These are phyloP conservation scores for Talaromyces piceae DNA, from an alignment of 2,329 filamentous ascomycete species.

Conservation along the genomic window DNA sequence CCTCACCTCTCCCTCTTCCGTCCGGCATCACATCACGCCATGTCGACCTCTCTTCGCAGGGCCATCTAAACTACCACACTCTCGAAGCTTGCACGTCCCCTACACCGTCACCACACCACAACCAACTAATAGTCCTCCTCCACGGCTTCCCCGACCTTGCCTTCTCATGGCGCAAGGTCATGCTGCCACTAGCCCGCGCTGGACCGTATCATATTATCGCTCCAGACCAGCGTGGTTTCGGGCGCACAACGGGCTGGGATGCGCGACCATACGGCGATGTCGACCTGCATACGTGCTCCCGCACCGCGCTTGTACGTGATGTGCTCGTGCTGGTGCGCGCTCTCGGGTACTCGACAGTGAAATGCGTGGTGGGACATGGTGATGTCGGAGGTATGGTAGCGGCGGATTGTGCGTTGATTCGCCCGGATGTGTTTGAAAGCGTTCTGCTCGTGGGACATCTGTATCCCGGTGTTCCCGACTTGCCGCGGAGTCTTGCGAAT, in stretches of 20 bases:
- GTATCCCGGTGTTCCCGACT: slow-evolving; percentile 46
- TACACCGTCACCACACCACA: slow-evolving; percentile 25
- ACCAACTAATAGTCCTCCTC: slow-evolving; percentile 49
- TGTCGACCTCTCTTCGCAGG: slow-evolving; percentile 47
- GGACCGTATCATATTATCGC: slow-evolving; percentile 58
- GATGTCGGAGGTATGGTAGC: slow-evolving; percentile 59
- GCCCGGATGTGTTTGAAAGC: slow-evolving; percentile 58
- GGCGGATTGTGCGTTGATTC: slow-evolving; percentile 52
- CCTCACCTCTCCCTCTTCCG: slow-evolving; percentile 48
- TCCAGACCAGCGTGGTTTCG: slow-evolving; percentile 61
- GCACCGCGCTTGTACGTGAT: slow-evolving; percentile 55
- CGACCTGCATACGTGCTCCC: slow-evolving; percentile 50
- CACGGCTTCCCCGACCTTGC: slow-evolving; percentile 64
- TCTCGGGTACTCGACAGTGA: slow-evolving; percentile 52
- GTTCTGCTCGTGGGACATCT: slow-evolving; percentile 60
- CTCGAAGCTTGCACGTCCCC: slow-evolving; percentile 46
- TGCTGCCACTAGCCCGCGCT: slow-evolving; percentile 50
- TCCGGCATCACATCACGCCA: slow-evolving; percentile 49
- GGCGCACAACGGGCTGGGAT: slow-evolving; percentile 57
- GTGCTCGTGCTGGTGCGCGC: slow-evolving; percentile 54
- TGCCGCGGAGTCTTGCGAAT: slow-evolving; percentile 44
- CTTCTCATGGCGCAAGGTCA: slow-evolving; percentile 60
- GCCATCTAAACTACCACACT: slow-evolving; percentile 51
- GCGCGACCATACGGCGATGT: slow-evolving; percentile 43
- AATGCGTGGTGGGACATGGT: slow-evolving; percentile 55